Evolutionary conservation across 345 rosid species (phyloP).

Genomic region (Diplotaxis tenuifolia): DNA sequence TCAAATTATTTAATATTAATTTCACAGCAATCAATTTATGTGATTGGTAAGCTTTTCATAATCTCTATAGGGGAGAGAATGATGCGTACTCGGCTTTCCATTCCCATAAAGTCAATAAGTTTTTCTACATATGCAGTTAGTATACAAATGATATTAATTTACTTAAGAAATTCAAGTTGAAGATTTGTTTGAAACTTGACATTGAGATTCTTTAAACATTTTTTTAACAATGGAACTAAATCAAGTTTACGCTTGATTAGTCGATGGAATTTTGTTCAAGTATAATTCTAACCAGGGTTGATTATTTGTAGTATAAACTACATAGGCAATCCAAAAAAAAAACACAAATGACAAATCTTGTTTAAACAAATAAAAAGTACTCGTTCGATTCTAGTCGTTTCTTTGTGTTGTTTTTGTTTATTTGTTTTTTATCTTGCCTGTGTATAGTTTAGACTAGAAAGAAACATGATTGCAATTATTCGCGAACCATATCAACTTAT

Average conservation of each 20-base stretch:
- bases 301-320: background rate
- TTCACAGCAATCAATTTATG: background rate
- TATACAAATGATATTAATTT: background rate
- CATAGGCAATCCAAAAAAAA: background rate
- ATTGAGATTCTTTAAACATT: background rate
- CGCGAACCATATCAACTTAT: background rate
- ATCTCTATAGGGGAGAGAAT: background rate
- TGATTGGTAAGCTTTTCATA: conserved; percentile 21
- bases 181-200: background rate
- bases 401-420: background rate
- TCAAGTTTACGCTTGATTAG: background rate
- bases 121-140: background rate
- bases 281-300: background rate
- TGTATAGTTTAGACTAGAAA: background rate
- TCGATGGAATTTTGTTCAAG: background rate
- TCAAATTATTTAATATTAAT: background rate
- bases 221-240: background rate
- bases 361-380: background rate
- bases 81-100: conserved; percentile 16
- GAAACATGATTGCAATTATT: background rate
- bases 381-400: background rate
- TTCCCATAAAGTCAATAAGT: background rate
- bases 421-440: background rate
- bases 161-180: background rate
- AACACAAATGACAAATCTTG: background rate